Evolutionary conservation across 441 rosid species (phyloP).

Genomic region (Melianthus villosus): DNA sequence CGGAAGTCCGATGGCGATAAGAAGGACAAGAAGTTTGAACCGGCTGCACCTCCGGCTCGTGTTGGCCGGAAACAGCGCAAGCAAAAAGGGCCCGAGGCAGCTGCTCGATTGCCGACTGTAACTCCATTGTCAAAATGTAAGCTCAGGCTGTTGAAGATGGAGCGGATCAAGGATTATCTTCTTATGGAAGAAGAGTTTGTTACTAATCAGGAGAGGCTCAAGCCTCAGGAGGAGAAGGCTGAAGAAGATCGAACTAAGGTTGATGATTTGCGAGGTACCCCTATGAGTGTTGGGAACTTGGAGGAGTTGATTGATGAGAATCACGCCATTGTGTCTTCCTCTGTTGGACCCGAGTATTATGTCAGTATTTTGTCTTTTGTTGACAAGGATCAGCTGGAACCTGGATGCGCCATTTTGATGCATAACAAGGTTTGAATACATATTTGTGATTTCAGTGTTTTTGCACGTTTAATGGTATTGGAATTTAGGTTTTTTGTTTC

Average conservation of each 20-base stretch:
- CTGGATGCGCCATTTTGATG: constrained; percentile 13
- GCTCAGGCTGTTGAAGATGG: constrained; percentile 9
- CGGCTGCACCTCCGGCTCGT: constrained; percentile 10
- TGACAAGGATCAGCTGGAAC: constrained; percentile 11
- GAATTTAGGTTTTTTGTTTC: too few relatives aligned
- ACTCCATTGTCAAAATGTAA: constrained; percentile 8
- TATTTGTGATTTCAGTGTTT: too few relatives aligned
- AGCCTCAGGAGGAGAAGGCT: constrained; percentile 13
- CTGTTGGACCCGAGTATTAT: too few relatives aligned
- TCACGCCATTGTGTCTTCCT: too few relatives aligned
- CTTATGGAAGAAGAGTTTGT: too few relatives aligned
- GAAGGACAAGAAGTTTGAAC: constrained; percentile 11
- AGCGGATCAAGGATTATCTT: constrained; percentile 13
- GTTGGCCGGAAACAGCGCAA: constrained; percentile 12
- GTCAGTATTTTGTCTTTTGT: too few relatives aligned
- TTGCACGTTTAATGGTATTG: too few relatives aligned
- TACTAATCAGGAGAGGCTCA: constrained; percentile 9
- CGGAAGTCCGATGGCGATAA: constrained; percentile 8
- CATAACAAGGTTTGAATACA: constrained; percentile 12
- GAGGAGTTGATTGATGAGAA: too few relatives aligned
- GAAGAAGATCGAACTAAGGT: constrained; percentile 11
- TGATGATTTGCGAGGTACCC: constrained; percentile 7
- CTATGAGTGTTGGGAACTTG: constrained; percentile 10
- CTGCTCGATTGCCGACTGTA: constrained; percentile 5
- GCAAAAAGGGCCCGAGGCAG: constrained; percentile 10